phyloP scores from a whole-genome alignment of 345 rosid genomes.

The Clausena lansium region DNA sequence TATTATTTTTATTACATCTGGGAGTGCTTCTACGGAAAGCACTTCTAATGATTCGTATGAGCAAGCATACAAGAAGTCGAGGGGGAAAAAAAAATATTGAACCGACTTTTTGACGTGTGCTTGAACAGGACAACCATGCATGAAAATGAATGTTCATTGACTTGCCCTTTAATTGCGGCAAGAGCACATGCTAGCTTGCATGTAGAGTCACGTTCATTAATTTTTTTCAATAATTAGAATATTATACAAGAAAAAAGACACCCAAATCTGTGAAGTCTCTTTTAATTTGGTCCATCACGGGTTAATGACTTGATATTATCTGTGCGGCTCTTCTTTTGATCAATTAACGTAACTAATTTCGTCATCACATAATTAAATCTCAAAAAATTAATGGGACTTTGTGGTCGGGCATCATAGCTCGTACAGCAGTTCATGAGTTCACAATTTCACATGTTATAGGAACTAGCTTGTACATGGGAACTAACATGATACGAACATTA shows the following conservation, averaged over 20 bases:
- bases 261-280: not conserved
- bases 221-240: too few relatives aligned
- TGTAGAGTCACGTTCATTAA: too few relatives aligned
- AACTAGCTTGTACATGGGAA: not conserved
- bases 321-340: not conserved
- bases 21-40: not conserved
- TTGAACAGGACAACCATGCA: not conserved
- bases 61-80: too few relatives aligned
- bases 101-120: not conserved
- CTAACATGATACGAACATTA: too few relatives aligned
- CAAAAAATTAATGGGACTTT: not conserved
- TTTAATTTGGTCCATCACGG: not conserved
- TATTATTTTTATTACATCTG: not conserved
- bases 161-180: not conserved
- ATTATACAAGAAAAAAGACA: too few relatives aligned
- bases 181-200: not conserved
- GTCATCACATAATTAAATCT: not conserved
- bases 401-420: not conserved
- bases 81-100: too few relatives aligned
- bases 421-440: too few relatives aligned
- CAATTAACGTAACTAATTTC: too few relatives aligned
- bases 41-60: not conserved
- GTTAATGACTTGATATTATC: not conserved
- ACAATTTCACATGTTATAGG: not conserved
- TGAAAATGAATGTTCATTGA: not conserved